Base-by-base conservation (phyloP, 164 flowering plant genomes). In the Pachysandra terminalis region DNA sequence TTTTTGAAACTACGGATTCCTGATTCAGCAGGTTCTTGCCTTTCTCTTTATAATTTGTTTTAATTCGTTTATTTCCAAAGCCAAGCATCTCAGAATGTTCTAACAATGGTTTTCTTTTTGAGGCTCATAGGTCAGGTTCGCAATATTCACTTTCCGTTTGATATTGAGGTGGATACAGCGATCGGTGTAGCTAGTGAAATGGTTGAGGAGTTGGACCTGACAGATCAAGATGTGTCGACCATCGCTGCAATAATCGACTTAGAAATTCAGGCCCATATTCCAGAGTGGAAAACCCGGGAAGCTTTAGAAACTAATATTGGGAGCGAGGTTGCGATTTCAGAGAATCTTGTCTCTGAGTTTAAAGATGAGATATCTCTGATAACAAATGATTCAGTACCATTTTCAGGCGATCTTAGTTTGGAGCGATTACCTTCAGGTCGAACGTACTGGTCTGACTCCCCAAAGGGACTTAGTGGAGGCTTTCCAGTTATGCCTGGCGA, bases 81-180 rank as follows among this genome's bases (percentile, higher is more conserved):
- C 24, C 13, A 53, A 19, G 51, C 51, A 9, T 56, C 12, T 28
- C 21, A 17, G n/a, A n/a, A n/a, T n/a, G n/a, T n/a, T n/a, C 41
- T 15, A 17, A 24, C n/a, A 48, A 60, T 23, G n/a, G n/a, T 22
- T 24, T 59, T n/a, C n/a, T 22, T 14, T 19, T 37, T 64, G 49
- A 49, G 13, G 14, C n/a, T 10, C 15, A 15, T 86, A 96, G 99
- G 94, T 78, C 81, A 84, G 45, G 64, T 82, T 66, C 95, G 92
- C 22, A 91, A 90, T 63, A 96, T 96, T 61, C 90, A 93, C 77
- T 96, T 96, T 67, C 98, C 98, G 21, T 96, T 93, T 77, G 90
- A 96, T 75, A 81, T 82, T 69, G 90, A 82, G 68, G 80, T 77
- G 41, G 98, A 93, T 65, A 93, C 97, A n/a, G 79, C 98, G 59